Conservation (phyloP, 306 rosid species). For the Biancaea sappan region DNA sequence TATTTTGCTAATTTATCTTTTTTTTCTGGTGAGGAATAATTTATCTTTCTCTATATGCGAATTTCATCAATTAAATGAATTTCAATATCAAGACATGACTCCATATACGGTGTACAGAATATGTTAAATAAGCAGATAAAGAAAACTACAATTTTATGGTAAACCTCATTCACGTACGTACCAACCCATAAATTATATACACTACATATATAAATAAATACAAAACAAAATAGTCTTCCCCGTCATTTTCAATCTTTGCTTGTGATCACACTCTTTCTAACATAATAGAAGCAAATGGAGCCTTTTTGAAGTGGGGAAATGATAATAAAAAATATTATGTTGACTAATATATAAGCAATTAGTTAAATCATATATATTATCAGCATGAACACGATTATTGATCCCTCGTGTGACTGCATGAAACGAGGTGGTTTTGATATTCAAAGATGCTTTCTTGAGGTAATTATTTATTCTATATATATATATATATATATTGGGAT, state of each 20-base stretch:
- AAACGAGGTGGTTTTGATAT: constrained; percentile 14
- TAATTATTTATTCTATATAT: too few relatives aligned
- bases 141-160: not conserved
- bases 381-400: not conserved
- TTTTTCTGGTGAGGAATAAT: too few relatives aligned
- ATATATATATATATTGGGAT: not conserved
- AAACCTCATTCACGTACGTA: not conserved
- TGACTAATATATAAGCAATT: constrained; percentile 26
- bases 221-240: not conserved
- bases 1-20: not conserved
- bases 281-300: constrained; percentile 14
- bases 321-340: constrained; percentile 22
- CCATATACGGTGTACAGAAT: not conserved
- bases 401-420: constrained; percentile 32
- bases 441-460: not conserved
- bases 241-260: not conserved
- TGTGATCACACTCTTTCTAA: constrained; percentile 3
- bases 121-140: not conserved
- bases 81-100: not conserved
- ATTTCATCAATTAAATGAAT: not conserved
- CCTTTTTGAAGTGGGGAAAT: constrained; percentile 8
- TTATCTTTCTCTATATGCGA: not conserved
- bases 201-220: not conserved
- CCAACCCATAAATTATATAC: not conserved
- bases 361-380: not conserved